Evolutionary conservation across 2,329 filamentous ascomycete genomes (phyloP).

Genomic region (Botrytis pseudocinerea): DNA sequence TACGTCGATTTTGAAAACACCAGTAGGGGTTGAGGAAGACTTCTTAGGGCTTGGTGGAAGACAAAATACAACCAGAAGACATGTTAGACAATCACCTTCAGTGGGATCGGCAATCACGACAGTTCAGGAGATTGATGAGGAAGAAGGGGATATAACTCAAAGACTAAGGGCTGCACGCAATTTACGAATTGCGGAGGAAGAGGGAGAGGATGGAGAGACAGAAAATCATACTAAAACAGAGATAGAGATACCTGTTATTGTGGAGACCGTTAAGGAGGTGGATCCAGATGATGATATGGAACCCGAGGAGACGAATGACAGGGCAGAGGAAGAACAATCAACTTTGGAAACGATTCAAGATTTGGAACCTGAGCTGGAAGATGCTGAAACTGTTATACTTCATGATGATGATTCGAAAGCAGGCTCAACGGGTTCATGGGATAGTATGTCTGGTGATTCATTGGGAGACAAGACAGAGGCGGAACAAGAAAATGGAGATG

Average conservation of each 20-base stretch:
- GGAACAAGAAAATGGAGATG: conserved; percentile 2
- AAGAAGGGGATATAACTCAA: conserved; percentile 56
- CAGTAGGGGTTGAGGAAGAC: conserved; percentile 50
- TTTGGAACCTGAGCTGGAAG: background rate
- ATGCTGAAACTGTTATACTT: conserved; percentile 10
- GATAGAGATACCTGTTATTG: conserved; percentile 39
- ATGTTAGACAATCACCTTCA: conserved; percentile 77
- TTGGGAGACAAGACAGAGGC: conserved; percentile 8
- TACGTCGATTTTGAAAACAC: conserved; percentile 42
- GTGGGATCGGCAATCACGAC: conserved; percentile 77
- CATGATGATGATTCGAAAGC: conserved; percentile 14
- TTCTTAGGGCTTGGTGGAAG: conserved; percentile 55
- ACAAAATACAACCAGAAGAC: conserved; percentile 74
- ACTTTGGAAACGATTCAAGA: background rate
- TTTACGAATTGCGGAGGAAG: conserved; percentile 43
- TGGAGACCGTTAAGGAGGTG: conserved; percentile 38
- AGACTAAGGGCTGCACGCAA: conserved; percentile 50
- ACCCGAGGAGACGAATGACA: background rate
- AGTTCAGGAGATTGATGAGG: conserved; percentile 80
- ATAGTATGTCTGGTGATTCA: conserved; percentile 21
- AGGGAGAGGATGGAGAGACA: conserved; percentile 4
- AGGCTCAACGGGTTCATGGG: conserved; percentile 20
- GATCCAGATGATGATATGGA: conserved; percentile 30
- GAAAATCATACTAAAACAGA: conserved; percentile 28
- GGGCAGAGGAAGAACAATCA: background rate